phyloP scores from a whole-genome alignment of 208 protist genomes.

The Leishmania guyanensis region DNA sequence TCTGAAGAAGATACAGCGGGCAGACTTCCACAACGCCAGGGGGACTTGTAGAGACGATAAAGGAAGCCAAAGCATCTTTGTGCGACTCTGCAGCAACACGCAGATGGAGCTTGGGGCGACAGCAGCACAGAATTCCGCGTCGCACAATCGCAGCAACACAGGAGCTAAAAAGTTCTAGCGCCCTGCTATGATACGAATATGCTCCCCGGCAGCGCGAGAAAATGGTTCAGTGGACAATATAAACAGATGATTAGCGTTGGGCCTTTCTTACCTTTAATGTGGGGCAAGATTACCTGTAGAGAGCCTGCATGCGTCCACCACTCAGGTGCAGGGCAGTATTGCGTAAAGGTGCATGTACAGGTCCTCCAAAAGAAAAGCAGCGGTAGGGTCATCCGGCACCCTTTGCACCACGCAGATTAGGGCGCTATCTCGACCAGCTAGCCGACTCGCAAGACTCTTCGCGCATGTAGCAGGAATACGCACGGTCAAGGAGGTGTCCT shows the following conservation, averaged over 20 bases:
- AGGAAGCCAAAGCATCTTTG: not conserved
- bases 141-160: too few relatives aligned
- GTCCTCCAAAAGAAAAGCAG: conserved; percentile 11
- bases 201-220: not conserved
- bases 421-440: not conserved
- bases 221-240: not conserved
- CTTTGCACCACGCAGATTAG: conserved; percentile 7
- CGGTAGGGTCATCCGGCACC: not conserved
- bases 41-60: not conserved
- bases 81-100: too few relatives aligned
- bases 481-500: not conserved
- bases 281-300: not conserved
- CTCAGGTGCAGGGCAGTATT: not conserved
- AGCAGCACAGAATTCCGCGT: not conserved
- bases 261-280: not conserved
- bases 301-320: not conserved
- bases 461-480: not conserved
- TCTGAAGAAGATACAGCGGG: not conserved
- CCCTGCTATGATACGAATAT: too few relatives aligned
- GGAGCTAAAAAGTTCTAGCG: not conserved
- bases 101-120: not conserved
- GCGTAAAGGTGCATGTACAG: not conserved
- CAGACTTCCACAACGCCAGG: not conserved
- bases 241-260: not conserved
- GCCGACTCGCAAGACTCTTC: not conserved